Evolutionary conservation across 805 yeast genomes (phyloP).

Genomic region (Metschnikowia orientalis): DNA sequence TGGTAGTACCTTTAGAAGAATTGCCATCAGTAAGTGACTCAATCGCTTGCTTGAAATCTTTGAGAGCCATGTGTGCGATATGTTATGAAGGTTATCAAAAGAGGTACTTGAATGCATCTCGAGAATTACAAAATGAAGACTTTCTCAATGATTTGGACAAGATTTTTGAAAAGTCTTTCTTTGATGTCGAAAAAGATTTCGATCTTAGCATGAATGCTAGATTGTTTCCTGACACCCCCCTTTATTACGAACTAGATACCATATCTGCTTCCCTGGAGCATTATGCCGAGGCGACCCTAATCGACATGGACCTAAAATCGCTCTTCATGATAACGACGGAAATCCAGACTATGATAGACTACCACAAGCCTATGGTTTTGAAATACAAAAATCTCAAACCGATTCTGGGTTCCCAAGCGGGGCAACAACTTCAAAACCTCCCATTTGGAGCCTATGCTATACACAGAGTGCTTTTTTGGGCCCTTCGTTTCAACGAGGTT

Average conservation of each 20-base stretch:
- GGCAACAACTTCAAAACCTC: conserved; percentile 12
- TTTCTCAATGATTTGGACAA: conserved; percentile 20
- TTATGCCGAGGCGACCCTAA: conserved; percentile 26
- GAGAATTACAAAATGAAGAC: conserved; percentile 17
- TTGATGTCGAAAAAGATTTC: conserved; percentile 19
- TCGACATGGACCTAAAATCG: conserved; percentile 38
- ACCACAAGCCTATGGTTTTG: conserved; percentile 18
- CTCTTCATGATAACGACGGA: conserved; percentile 24
- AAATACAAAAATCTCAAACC: conserved; percentile 11
- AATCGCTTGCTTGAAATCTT: conserved; percentile 22
- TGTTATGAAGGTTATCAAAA: conserved; percentile 38
- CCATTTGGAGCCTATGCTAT: conserved; percentile 38
- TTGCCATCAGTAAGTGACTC: conserved; percentile 26
- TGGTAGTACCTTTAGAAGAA: conserved; percentile 27
- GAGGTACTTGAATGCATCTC: conserved; percentile 27
- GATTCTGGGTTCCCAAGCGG: conserved; percentile 10
- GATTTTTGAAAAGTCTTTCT: conserved; percentile 19
- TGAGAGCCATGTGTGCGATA: conserved; percentile 24
- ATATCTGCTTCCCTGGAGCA: conserved; percentile 9
- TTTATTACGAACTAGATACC: conserved; percentile 8
- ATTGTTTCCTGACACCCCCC: conserved; percentile 5
- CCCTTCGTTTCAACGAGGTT: conserved; percentile 47
- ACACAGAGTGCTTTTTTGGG: conserved; percentile 44
- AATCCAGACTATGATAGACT: conserved; percentile 26
- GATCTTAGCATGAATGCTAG: conserved; percentile 21